A percentile compares a stretch with the other conserved stretches of the same genome.
Conservation (phyloP, 768 basidiomycete genomes). For the Pseudohyphozyma bogoriensis region DNA sequence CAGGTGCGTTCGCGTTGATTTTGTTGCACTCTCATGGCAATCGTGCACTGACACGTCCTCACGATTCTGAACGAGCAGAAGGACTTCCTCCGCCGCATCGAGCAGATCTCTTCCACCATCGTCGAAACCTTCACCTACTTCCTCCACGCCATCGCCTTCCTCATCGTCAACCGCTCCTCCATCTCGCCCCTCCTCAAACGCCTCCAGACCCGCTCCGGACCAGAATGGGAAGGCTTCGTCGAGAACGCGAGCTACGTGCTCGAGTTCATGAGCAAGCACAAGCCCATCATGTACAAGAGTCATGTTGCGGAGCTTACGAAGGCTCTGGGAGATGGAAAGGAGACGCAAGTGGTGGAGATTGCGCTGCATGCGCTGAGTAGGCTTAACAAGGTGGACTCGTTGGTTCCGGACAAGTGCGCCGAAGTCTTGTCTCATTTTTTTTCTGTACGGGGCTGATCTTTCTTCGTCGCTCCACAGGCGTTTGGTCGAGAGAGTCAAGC, state of each 20-base stretch:
- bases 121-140: constrained; percentile 59
- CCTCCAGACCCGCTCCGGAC: constrained; percentile 23
- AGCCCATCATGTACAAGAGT: constrained; percentile 58
- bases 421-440: neutral
- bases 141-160: constrained; percentile 58
- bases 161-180: constrained; percentile 73
- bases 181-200: constrained; percentile 70
- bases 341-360: constrained; percentile 47
- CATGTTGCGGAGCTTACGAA: constrained; percentile 70
- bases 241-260: constrained; percentile 39
- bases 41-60: neutral
- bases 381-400: constrained; percentile 9
- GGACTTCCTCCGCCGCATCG: constrained; percentile 68
- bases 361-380: constrained; percentile 41
- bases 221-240: neutral
- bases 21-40: neutral
- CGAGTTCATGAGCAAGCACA: constrained; percentile 58
- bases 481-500: constrained; percentile 3
- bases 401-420: constrained; percentile 11
- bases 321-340: constrained; percentile 54
- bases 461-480: constrained; percentile 3
- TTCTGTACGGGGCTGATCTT: neutral
- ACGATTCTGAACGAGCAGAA: constrained; percentile 41
- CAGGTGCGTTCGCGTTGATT: constrained; percentile 44
- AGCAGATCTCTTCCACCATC: constrained; percentile 55